Base-by-base conservation (phyloP, 2,329 filamentous ascomycete genomes). In the Mollisia scopiformis region DNA sequence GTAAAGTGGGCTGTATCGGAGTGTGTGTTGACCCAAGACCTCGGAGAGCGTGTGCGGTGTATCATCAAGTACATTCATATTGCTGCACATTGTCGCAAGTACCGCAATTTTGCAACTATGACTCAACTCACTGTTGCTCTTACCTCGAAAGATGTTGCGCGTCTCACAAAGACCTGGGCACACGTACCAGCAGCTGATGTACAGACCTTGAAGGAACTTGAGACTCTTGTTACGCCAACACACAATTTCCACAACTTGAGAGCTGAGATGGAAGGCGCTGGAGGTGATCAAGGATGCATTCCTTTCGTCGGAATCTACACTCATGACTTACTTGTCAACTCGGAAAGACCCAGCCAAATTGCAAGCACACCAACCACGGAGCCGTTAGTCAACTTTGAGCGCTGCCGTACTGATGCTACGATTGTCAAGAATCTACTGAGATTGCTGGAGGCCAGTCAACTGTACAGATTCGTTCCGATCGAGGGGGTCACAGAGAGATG, bases 1-100 rank as follows among this genome's bases (percentile, higher is more conserved):
- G 91, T 93, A 63, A 94, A 94, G 74, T 95, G 91, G 91, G 88
- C 87, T 28, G 84, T 93, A 28, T 94, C 91, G 1, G 90, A 94
- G 74, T 85, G 90, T 66, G 84, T 95, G 8, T 81, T 95, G 51
- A 95, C 90, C 0, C 84, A 88, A 65, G 79, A 88, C 58, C 76
- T 88, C 11, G 85, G 88, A 62, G 91, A 95, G 75, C 84, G 91
- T 55, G 90, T 90, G 23, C 81, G 88, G 37, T 92, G 88, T 72
- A 86, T 95, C 64, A 87, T 90, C 75, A 94, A 95, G 75, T 89
- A 84, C 72, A 91, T 95, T 61, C 91, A 94, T 77, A 91, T 94
- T 66, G 91, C 91, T 3, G 82, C 83, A 1, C 89, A 93, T 74
- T 91, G 89, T 67, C 86, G 90, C 50, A 85, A 82, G 31, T 87